Base-by-base conservation (phyloP, 192 early-diverging fungal species). In the Diversispora epigaea region DNA sequence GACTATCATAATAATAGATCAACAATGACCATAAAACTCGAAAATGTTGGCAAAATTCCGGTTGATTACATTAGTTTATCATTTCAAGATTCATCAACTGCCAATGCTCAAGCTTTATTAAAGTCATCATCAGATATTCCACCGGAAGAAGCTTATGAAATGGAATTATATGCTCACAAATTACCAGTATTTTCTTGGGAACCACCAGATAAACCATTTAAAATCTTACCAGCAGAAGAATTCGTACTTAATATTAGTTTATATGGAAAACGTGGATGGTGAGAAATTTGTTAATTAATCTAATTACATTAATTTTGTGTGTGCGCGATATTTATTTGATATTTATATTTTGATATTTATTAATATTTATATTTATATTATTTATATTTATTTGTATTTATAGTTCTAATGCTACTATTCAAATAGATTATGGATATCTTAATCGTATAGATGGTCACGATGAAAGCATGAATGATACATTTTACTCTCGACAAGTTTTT, bases 261-360 rank as follows among this genome's bases (percentile, higher is more conserved):
- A 4, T 92, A 86, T 83, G 93, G 93, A 21, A 94, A 94, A 73
- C 80, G 81, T 40, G 81, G 82, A 70, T 91, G 90, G 89, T 91
- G 83, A 49, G 41, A 32, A 32, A 25, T 11, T 60, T 32, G 17
- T 14, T 14, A 19, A 60, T 60, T 60, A 21, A 11, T 10, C 3
- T 25, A 32, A 3, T 14, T 60, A 63, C 78, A 56, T 61, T 71
- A 70, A 68, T 50, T 40, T 75, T 3, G 14, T 41, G 50, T 68
- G 43, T 46, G 14, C 10, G 49, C 22, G n/a, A 4, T 3, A 32
- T 45, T 25, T 4, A 21, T 73, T 49, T 32, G 58, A 39, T 67
- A 47, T n/a, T 39, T 54, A 7, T 68, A 44, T 2, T n/a, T 50
- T 78, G 12, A 43, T 44, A 65, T 14, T 1, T 44, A 44, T 10